Evolutionary conservation across 2,329 filamentous ascomycete genomes (phyloP), one percentile per base, ranked within the genome.

Genomic region (Aspergillus sp.): DNA sequence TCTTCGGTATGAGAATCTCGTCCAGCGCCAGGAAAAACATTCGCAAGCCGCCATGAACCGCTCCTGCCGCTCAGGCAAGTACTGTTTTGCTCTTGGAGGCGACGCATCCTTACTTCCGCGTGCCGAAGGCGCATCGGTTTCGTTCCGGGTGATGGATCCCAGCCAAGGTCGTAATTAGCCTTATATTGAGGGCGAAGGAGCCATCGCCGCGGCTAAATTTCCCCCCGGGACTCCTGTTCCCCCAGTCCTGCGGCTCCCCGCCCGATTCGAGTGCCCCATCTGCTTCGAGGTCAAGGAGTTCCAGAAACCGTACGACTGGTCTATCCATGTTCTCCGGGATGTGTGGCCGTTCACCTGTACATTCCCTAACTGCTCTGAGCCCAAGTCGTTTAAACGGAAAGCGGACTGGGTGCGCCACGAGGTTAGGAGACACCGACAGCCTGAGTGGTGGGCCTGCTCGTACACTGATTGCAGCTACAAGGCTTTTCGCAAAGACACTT

Each of bases 361-460:
- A 0, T 94, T 89, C 64, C 77, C 82, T 2, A 71, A 76, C 31
- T 94, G 88, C 53, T 73, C 74, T 6, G 86, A 93, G 30, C 78
- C 83, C 12, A 93, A 93, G 59, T 86, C 85, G 20, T 95, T 94
- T 68, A 94, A 94, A 61, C 76, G 86, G 29, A 95, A 94, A 60
- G 88, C 88, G 10, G 88, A 95, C 54, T 95, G 88, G 88, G 86
- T 94, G 14, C 75, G 88, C 16, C 88, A 95, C 50, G 88, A 94
- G 54, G 93, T 89, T 45, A 88, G 94, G 59, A 78, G 82, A 16
- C 88, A 95, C 54, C 75, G 88, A 15, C 85, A 93, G 42, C 66
- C 93, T 2, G 86, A 94, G 51, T 91, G 84, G 78, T 95, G 86
- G 86, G 78, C 73, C 4, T 95, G 88, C 53, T 78, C 83, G 39